These are phyloP conservation scores for Haematococcus lacustris DNA, from an alignment of 139 green algal genomes.

Conservation along the genomic window DNA sequence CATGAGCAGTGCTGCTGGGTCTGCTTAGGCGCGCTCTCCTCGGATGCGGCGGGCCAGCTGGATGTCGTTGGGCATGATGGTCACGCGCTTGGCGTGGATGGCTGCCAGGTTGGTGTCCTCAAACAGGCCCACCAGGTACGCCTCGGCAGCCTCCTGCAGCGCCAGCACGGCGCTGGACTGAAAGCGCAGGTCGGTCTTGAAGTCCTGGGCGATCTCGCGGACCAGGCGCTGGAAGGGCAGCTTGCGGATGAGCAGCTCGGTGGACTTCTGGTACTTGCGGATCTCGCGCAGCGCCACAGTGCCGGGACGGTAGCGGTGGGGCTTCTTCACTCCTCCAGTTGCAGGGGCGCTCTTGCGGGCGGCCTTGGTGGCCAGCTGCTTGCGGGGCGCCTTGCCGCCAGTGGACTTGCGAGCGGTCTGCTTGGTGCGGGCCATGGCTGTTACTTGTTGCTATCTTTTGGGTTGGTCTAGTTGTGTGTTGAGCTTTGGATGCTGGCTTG, in stretches of 20 bases:
- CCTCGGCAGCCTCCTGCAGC: constrained; percentile 70
- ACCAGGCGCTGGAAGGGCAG: constrained; percentile 93
- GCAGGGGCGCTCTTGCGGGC: constrained; percentile 8
- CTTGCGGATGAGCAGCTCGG: constrained; percentile 90
- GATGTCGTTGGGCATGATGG: constrained; percentile 61
- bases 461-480: too few species aligned
- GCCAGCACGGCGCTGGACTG: constrained; percentile 87
- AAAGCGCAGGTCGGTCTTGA: constrained; percentile 96
- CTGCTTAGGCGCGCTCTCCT: too few species aligned
- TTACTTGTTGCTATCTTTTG: too few species aligned
- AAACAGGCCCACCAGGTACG: constrained; percentile 92
- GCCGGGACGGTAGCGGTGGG: constrained; percentile 74
- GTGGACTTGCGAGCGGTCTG: constrained; percentile 54
- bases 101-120: constrained; percentile 93
- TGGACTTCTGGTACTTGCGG: constrained; percentile 90
- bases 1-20: too few species aligned
- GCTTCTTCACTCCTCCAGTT: neutral
- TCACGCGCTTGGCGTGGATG: constrained; percentile 92
- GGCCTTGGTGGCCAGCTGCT: constrained; percentile 84
- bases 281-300: constrained; percentile 86
- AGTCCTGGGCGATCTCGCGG: constrained; percentile 94
- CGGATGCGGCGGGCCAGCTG: too few species aligned
- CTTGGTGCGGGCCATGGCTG: constrained; percentile 62
- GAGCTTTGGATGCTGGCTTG: too few species aligned
- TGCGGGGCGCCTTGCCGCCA: constrained; percentile 77